A percentile compares a stretch with the other conserved stretches of the same genome.
These are phyloP conservation scores for Tephrocybe sp. DNA, from an alignment of 768 basidiomycete species.

Conservation along the genomic window DNA sequence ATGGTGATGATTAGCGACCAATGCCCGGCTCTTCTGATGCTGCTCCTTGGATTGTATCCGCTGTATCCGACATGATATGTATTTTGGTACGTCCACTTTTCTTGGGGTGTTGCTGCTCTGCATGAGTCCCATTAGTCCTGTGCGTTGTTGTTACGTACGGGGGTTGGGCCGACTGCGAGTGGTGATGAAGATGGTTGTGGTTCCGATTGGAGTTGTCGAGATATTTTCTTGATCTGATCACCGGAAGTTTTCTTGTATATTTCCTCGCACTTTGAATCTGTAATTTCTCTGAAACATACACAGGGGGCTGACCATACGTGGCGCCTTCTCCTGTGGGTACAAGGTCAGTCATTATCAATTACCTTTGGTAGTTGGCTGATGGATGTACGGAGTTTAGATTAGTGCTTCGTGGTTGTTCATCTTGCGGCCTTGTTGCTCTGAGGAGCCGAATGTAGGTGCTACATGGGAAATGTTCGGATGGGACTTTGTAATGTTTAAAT, in stretches of 20 bases:
- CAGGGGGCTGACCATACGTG: slow-evolving; percentile 14
- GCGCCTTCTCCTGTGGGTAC: slow-evolving; percentile 9
- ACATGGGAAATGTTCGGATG: background rate
- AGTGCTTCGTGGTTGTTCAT: background rate
- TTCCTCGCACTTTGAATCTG: slow-evolving; percentile 7
- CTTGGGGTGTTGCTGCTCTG: background rate
- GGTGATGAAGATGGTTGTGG: background rate
- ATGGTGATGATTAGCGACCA: slow-evolving; percentile 10
- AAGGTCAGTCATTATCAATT: slow-evolving; percentile 17
- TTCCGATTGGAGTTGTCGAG: background rate
- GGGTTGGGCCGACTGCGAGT: background rate
- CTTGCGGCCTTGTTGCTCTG: background rate
- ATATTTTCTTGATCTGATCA: background rate
- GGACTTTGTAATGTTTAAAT: background rate
- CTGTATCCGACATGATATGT: slow-evolving; percentile 9
- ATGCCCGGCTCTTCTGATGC: background rate
- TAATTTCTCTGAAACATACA: slow-evolving; percentile 17
- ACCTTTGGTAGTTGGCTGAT: slow-evolving; percentile 10
- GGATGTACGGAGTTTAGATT: background rate
- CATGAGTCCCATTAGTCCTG: background rate
- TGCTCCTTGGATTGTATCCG: background rate
- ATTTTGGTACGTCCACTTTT: slow-evolving; percentile 8
- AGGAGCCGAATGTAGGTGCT: background rate
- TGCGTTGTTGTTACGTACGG: background rate
- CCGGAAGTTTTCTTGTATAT: slow-evolving; percentile 22